Evolutionary conservation across 1,139 yeast genomes (phyloP).

Genomic region (Insectozyma bohioensis): DNA sequence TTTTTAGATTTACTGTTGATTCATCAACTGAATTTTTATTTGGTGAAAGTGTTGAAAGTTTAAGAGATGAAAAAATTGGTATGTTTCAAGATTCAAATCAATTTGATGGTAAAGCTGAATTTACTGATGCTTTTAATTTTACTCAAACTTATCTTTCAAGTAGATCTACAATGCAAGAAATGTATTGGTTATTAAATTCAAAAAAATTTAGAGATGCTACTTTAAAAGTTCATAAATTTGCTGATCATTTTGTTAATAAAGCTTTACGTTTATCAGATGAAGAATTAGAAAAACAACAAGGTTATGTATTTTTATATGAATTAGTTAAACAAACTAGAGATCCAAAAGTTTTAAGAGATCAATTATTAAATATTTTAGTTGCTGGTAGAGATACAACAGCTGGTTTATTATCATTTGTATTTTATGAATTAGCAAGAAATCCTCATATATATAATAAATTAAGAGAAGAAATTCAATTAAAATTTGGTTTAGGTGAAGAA

Average conservation of each 20-base stretch:
- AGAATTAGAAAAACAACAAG: conserved; percentile 36
- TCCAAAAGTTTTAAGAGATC: conserved; percentile 50
- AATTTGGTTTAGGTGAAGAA: conserved; percentile 33
- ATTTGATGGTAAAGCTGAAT: conserved; percentile 34
- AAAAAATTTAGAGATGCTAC: conserved; percentile 31
- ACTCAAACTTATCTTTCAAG: conserved; percentile 37
- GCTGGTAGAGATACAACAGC: conserved; percentile 65
- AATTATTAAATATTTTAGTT: conserved; percentile 49
- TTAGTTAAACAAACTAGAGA: conserved; percentile 51
- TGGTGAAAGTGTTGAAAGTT: conserved; percentile 51
- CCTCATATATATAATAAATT: conserved; percentile 39
- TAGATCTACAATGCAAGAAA: conserved; percentile 36
- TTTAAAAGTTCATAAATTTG: conserved; percentile 33
- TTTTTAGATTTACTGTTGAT: conserved; percentile 54
- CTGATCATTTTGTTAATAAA: conserved; percentile 29
- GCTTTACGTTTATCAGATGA: conserved; percentile 28
- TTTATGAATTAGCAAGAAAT: conserved; percentile 47
- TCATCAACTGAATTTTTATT: conserved; percentile 60
- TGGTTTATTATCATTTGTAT: conserved; percentile 47
- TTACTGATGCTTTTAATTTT: conserved; percentile 43
- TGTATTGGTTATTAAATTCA: conserved; percentile 34
- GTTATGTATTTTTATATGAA: conserved; percentile 52
- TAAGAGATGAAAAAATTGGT: conserved; percentile 29
- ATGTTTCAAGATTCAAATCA: conserved; percentile 14
- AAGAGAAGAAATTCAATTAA: conserved; percentile 33